Evolutionary conservation across 2,329 filamentous ascomycete species (phyloP).

Genomic region (Neobulgaria alba): DNA sequence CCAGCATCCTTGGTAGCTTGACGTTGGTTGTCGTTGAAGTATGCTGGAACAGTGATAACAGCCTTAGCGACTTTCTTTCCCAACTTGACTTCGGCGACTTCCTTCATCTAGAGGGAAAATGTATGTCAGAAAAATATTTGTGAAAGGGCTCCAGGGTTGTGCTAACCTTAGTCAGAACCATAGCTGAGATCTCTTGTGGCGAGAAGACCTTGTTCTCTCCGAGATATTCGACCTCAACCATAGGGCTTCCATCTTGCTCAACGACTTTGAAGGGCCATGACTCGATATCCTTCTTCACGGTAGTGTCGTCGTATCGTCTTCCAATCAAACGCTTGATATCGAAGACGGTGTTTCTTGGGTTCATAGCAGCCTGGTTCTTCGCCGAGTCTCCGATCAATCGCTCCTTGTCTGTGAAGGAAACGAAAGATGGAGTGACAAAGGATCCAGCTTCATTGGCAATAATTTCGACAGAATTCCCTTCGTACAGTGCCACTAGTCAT

Average conservation of each 20-base stretch:
- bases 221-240: constrained; percentile 93
- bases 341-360: constrained; percentile 96
- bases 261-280: constrained; percentile 99
- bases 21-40: constrained; percentile 99
- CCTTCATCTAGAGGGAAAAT: constrained; percentile 94
- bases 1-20: constrained; percentile 99
- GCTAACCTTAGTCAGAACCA: constrained; percentile 92
- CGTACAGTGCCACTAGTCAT: constrained; percentile 78
- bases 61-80: constrained; percentile 99
- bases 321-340: constrained; percentile 99
- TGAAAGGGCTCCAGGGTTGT: too few species aligned
- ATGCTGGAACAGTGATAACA: constrained; percentile 96
- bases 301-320: constrained; percentile 87
- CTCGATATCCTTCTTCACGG: constrained; percentile 95
- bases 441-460: constrained; percentile 28
- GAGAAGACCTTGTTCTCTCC: constrained; percentile 94
- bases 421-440: constrained; percentile 45
- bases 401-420: constrained; percentile 98
- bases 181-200: constrained; percentile 96
- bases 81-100: constrained; percentile 96
- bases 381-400: constrained; percentile 98
- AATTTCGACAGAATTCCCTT: constrained; percentile 99
- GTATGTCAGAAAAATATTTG: too few species aligned
- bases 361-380: constrained; percentile 99
- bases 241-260: constrained; percentile 78